Evolutionary conservation across 768 basidiomycete genomes (phyloP), one percentile per base, ranked within the genome.

Genomic region (Pluteus cervinus): DNA sequence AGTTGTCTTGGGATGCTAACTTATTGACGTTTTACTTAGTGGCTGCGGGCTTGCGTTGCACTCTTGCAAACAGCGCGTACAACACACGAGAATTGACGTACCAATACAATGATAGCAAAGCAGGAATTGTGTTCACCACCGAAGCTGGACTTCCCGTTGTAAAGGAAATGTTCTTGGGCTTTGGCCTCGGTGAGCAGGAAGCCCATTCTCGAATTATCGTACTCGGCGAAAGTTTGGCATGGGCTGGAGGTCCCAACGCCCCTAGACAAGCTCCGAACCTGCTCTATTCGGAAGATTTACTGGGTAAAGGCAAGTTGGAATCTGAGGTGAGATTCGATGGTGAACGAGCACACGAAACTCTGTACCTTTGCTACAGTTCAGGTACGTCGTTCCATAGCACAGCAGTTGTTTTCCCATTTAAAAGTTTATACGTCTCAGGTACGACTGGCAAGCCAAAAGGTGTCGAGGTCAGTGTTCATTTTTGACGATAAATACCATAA

Each of bases 361-460:
- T 65, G 3, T 76, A 75, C 45, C 51, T 87, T 25, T 86, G 81
- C 41, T 86, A 86, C 41, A 69, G 66, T 45, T 69, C 68, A 25
- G 54, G 58, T 54, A 38, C 23, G 44, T 30, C 33, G n/a, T n/a
- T n/a, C n/a, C n/a, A n/a, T 16, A 9, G 12, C 24, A 24, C 18
- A 2, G 7, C 28, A 7, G 14, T 0, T 6, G 24, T 32, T 22
- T 21, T 1, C 14, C 21, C 21, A 3, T 21, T 21, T 24, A 14
- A 32, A 10, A 30, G 10, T n/a, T n/a, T n/a, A n/a, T 31, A 39
- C 21, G 9, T 37, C 10, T 40, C 60, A 53, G 86, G 86, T 4
- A 89, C 86, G 1, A 86, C 83, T 0, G 84, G 86, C 2, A 77
- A 78, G 44, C 79, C 87, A 2, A 91, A 90, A 57, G 87, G 72